Percentiles rank a stretch among this genome's conserved stretches.
Evolutionary conservation across 2,329 filamentous ascomycete genomes (phyloP).

Genomic region (Neoscytalidium dimidiatum): DNA sequence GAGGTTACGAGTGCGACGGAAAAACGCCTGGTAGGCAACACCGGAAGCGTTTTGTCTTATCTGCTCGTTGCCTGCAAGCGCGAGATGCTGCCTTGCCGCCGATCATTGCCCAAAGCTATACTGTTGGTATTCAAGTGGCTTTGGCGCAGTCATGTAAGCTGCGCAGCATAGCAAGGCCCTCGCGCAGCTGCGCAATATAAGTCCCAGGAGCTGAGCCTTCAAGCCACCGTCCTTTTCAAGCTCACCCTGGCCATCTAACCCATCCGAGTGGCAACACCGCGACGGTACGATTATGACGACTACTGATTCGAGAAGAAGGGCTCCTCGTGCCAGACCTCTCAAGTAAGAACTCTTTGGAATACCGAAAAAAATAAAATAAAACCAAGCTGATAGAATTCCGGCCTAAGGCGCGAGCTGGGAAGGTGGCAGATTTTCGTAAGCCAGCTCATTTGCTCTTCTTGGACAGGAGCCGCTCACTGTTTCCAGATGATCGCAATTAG

Average conservation of each 20-base stretch:
- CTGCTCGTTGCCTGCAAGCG: background rate
- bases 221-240: background rate
- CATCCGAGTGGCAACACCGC: background rate
- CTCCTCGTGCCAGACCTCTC: background rate
- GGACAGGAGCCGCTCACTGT: background rate
- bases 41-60: background rate
- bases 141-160: background rate
- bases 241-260: background rate
- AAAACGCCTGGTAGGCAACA: background rate
- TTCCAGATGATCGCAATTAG: slow-evolving; percentile 40
- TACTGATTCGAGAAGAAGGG: background rate
- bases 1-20: background rate
- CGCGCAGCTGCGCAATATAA: background rate
- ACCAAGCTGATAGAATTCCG: background rate
- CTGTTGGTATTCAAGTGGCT: background rate
- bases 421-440: slow-evolving; percentile 20
- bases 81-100: background rate
- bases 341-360: background rate
- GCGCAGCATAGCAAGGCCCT: background rate
- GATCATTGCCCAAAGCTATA: background rate
- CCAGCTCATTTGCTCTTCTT: background rate
- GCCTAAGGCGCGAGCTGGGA: slow-evolving; percentile 10
- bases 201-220: background rate
- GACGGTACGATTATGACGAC: too few relatives aligned
- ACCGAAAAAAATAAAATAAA: background rate